These are phyloP conservation scores for Cicer cuneatum DNA, from an alignment of 306 rosid species.

Conservation along the genomic window DNA sequence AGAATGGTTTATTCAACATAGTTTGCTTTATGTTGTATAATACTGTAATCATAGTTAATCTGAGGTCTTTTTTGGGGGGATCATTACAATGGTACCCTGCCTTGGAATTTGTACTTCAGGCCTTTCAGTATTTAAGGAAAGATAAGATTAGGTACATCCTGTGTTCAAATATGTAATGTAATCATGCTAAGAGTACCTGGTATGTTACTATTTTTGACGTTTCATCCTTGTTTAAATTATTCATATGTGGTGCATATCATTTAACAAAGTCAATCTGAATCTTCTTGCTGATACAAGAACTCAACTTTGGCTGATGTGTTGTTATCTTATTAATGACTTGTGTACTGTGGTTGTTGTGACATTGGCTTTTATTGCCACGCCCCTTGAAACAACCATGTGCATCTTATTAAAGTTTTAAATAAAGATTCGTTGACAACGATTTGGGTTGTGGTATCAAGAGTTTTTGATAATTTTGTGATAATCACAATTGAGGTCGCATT, in stretches of 20 bases:
- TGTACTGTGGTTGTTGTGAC: slow-evolving; percentile 36
- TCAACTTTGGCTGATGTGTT: slow-evolving; percentile 31
- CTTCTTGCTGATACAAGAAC: slow-evolving; percentile 35
- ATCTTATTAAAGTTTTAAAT: not conserved
- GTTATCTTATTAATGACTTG: slow-evolving; percentile 29
- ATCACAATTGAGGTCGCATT: not conserved
- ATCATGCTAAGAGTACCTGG: slow-evolving; percentile 11
- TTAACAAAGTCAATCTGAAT: slow-evolving; percentile 32
- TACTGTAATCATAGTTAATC: not conserved
- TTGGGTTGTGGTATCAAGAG: not conserved
- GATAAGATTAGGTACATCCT: slow-evolving; percentile 43
- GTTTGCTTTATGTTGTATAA: slow-evolving; percentile 37
- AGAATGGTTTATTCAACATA: slow-evolving; percentile 13
- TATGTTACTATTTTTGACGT: slow-evolving; percentile 44
- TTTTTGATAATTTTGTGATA: not conserved
- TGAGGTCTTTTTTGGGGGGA: slow-evolving; percentile 18
- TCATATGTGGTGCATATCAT: slow-evolving; percentile 37
- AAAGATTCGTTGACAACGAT: not conserved
- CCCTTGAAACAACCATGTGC: slow-evolving; percentile 40
- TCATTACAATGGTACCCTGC: slow-evolving; percentile 35
- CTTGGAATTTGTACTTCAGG: slow-evolving; percentile 45
- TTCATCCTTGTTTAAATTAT: slow-evolving; percentile 38
- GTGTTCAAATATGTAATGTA: slow-evolving; percentile 29
- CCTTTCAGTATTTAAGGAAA: slow-evolving; percentile 40
- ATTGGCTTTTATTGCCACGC: slow-evolving; percentile 46